Evolutionary conservation across 192 early-diverging fungal species (phyloP).

Genomic region (Coemansia sp.): DNA sequence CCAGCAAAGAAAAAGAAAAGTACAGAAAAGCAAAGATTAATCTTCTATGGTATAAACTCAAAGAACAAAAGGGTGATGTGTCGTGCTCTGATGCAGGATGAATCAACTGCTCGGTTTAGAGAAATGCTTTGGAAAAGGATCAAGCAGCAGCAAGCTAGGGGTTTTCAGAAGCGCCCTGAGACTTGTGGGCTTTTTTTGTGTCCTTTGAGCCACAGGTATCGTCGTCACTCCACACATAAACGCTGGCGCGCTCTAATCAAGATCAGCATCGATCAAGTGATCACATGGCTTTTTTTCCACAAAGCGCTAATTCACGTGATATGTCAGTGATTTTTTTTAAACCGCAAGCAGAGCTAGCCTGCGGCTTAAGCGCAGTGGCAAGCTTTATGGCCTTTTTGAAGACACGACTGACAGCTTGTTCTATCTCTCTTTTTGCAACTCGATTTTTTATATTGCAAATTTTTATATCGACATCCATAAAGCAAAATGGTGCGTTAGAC

Average conservation of each 20-base stretch:
- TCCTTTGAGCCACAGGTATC: neutral
- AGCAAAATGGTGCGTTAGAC: slow-evolving; percentile 36
- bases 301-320: neutral
- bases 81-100: neutral
- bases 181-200: neutral
- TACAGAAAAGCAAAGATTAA: neutral
- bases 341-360: too few relatives aligned
- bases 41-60: neutral
- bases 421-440: slow-evolving; percentile 27
- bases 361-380: neutral
- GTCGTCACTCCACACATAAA: neutral
- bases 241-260: neutral
- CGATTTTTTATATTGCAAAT: slow-evolving; percentile 21
- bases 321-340: neutral
- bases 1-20: neutral
- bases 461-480: slow-evolving; percentile 34
- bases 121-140: neutral
- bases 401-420: neutral
- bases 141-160: neutral
- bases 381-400: neutral
- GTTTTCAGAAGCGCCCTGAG: neutral
- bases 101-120: neutral
- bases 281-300: neutral
- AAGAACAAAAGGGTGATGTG: neutral
- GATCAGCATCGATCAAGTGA: too few relatives aligned